Evolutionary conservation across 805 yeast genomes (phyloP), one percentile per base, ranked within the genome.

Genomic region (Ogataea neopini): DNA sequence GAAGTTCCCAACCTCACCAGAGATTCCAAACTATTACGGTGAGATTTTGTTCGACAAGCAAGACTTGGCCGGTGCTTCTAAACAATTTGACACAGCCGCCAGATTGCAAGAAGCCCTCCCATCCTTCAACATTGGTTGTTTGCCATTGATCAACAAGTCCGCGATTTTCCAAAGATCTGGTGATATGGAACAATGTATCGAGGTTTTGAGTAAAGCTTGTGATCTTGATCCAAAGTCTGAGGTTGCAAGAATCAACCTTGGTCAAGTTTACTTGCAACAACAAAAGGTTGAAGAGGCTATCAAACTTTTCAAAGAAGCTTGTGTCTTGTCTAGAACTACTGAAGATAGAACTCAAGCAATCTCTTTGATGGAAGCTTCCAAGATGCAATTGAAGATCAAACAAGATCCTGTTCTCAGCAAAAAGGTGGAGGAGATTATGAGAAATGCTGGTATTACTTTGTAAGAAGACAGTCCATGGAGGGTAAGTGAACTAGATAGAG

Each of bases 1-100:
- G 66, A 77, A 77, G 66, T 88, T 88, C 80, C 91, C 96, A 58
- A 79, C 91, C 19, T 79, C 86, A 44, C 88, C 98, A 47, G 97
- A 89, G 68, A 86, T 90, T 59, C 96, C 94, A 73, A 91, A 89
- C 74, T 94, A 90, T 71, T 90, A 84, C 64, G 99, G 98, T 63
- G 99, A 94, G 73, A 84, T 92, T 43, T 76, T 92, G 61, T 83
- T 88, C 53, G 97, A 92, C 66, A 78, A 78, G 60, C 86, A 85
- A 64, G 88, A 87, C 58, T 70, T 79, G 47, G 76, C 67, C 25
- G 84, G 78, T 51, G 97, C 98, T 48, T 69, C 81, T 50, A 81
- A 81, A 63, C 91, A 89, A 72, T 92, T 90, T 66, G 96, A 91
- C 54, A 78, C 80, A 60, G 89, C 98, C 46, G 84, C 83, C 46